These are phyloP conservation scores for Comarum palustre DNA, from an alignment of 306 rosid genomes.

Conservation along the genomic window DNA sequence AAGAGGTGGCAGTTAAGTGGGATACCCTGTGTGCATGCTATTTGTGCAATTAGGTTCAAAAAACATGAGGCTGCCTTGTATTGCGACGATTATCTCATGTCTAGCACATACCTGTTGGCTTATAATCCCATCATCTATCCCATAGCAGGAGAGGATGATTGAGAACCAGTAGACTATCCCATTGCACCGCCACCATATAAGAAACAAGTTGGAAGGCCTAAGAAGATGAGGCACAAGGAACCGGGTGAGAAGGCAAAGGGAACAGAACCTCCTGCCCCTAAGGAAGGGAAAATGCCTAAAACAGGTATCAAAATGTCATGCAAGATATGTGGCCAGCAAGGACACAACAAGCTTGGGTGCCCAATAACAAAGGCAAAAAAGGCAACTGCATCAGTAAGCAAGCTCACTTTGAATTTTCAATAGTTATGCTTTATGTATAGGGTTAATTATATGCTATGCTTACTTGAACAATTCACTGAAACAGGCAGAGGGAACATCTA, in stretches of 20 bases:
- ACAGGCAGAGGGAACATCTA: too few relatives aligned
- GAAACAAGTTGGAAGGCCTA: neutral
- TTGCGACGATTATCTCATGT: neutral
- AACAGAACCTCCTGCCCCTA: neutral
- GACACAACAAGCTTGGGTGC: neutral
- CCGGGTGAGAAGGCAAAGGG: neutral
- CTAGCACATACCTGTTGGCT: neutral
- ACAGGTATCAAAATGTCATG: neutral
- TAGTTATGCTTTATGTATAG: too few relatives aligned
- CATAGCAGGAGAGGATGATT: neutral
- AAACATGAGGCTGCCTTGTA: neutral
- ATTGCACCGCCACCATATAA: neutral
- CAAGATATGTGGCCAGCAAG: neutral
- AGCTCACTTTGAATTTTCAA: too few relatives aligned
- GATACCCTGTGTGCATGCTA: neutral
- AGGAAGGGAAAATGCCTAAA: neutral
- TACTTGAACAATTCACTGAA: too few relatives aligned
- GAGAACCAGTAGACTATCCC: neutral
- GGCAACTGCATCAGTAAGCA: neutral
- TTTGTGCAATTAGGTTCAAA: neutral
- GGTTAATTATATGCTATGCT: too few relatives aligned
- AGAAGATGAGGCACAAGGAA: neutral
- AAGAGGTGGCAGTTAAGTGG: neutral
- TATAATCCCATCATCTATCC: neutral
- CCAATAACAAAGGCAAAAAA: neutral